Percentiles rank a stretch among this genome's conserved stretches.
These are phyloP conservation scores for Lichina pygmaea DNA, from an alignment of 495 filamentous ascomycete species.

Conservation along the genomic window DNA sequence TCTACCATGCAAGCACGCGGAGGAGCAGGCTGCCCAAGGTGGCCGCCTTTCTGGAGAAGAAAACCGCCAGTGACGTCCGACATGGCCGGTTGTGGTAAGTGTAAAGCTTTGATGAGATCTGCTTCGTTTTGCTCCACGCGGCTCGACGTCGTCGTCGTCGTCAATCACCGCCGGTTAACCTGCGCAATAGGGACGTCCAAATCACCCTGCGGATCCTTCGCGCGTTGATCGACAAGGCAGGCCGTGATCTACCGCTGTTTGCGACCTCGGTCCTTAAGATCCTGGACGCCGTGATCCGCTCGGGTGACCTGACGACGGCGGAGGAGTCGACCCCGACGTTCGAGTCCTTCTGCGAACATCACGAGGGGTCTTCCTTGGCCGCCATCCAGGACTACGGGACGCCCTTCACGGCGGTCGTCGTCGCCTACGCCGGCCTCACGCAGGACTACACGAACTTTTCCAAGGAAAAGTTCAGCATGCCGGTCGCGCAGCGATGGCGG, in stretches of 20 bases:
- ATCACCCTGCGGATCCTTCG: constrained; percentile 73
- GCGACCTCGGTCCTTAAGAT: constrained; percentile 55
- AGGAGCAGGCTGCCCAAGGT: constrained; percentile 87
- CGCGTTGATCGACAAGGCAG: constrained; percentile 73
- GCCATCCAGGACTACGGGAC: constrained; percentile 57
- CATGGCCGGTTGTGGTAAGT: constrained; percentile 54
- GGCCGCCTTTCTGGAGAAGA: constrained; percentile 70
- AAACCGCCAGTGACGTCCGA: constrained; percentile 67
- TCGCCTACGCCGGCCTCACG: constrained; percentile 52
- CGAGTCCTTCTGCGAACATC: constrained; percentile 53
- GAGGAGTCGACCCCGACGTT: constrained; percentile 69
- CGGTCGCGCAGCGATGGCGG: constrained; percentile 60
- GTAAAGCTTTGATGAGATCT: neutral
- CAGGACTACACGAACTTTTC: constrained; percentile 20
- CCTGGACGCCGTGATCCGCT: constrained; percentile 47
- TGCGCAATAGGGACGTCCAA: constrained; percentile 46
- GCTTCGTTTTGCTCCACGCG: neutral
- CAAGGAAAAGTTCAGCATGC: constrained; percentile 30
- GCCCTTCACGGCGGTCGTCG: constrained; percentile 60
- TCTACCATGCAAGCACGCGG: constrained; percentile 84
- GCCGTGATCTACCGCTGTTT: constrained; percentile 70
- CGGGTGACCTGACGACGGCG: constrained; percentile 63
- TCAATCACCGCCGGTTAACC: constrained; percentile 2
- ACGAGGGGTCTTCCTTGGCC: constrained; percentile 49
- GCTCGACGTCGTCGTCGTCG: neutral